Base-by-base conservation (phyloP, 306 rosid species). In the Urtica urens region DNA sequence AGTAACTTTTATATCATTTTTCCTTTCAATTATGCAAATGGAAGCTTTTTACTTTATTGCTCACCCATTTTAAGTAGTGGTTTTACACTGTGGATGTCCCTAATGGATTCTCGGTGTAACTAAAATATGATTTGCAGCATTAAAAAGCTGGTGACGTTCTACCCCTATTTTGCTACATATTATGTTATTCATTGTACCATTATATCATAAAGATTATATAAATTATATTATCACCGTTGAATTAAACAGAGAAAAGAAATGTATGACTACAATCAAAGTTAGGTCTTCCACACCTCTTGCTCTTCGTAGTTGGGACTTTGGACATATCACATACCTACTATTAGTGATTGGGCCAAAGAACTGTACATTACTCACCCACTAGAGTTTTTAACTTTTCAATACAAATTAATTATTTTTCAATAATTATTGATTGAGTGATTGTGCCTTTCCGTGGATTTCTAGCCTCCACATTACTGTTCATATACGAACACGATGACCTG, bases 31-130 rank as follows among this genome's bases (percentile, higher is more conserved):
- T 7, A 42, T 15, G 22, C 48, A 51, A 59, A 59, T 27, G 57
- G 55, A 21, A 52, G 39, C 49, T 11, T 11, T 14, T 22, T 31
- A 31, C 34, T 45, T 60, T 55, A 24, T 38, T 23, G 35, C 61
- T 52, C 50, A 51, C 52, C 49, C 57, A 18, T 25, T 18, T 45
- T 66, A n/a, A n/a, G 33, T 18, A 58, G 78, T 78, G 73, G 64
- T n/a, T n/a, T 50, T 49, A 50, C 55, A 58, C 71, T 35, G 63
- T 53, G 65, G 49, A 35, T 48, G 28, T 39, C 53, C 46, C 23
- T 62, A 42, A 55, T 56, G 57, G 68, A 45, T 8, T 56, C 45
- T 49, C 41, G 14, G 77, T 62, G 73, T 47, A 15, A 38, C 41
- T 38, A 10, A 30, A 43, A 11, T 14, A 51, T 53, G 44, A 46